Evolutionary conservation across 1,284 basidiomycete species (phyloP), one percentile per base, ranked within the genome.

Genomic region (Fomitiporia mediterranea): DNA sequence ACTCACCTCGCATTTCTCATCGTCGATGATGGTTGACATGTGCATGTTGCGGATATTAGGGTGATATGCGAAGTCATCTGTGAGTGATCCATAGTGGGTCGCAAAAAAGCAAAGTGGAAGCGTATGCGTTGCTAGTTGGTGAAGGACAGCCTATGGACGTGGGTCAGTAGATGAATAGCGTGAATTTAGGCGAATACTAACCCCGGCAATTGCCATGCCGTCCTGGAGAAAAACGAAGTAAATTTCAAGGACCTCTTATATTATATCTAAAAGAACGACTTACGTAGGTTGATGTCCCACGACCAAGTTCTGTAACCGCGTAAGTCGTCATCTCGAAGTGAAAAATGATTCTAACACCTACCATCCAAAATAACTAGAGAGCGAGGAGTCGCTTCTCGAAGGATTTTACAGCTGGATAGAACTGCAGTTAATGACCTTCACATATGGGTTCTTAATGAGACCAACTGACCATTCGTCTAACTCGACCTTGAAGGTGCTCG

Each of bases 401-500:
- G 75, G 63, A 96, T 94, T 70, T 94, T 95, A 68, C 89, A 92
- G 64, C 91, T 94, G 65, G 49, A 47, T 5, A 52, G 39, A 11
- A 15, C 13, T 48, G 6, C 50, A 48, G 39, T 27, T 13, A 46
- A 27, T 1, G 25, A 28, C 13, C 27, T 27, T 30, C 44, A 27
- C 7, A 46, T 25, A 30, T 28, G 15, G 30, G 13, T 30, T 3
- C n/a, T 28, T 8, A 2, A n/a, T 27, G 32, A 35, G 28, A 28
- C 72, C n/a, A n/a, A n/a, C n/a, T 52, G 61, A 91, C 90, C 89
- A 93, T 81, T 98, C 95, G 68, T 97, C 94, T 53, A 98, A 76
- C 68, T 98, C 95, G 17, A 98, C 94, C 69, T 96, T 94, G 81
- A 97, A 98, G 0, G 94, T 96, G 71, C 92, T 94, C 0, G 94